A percentile compares a stretch with the other conserved stretches of the same genome.
phyloP scores from a whole-genome alignment of 2,329 filamentous ascomycete species.

The Rutstroemia sp. region DNA sequence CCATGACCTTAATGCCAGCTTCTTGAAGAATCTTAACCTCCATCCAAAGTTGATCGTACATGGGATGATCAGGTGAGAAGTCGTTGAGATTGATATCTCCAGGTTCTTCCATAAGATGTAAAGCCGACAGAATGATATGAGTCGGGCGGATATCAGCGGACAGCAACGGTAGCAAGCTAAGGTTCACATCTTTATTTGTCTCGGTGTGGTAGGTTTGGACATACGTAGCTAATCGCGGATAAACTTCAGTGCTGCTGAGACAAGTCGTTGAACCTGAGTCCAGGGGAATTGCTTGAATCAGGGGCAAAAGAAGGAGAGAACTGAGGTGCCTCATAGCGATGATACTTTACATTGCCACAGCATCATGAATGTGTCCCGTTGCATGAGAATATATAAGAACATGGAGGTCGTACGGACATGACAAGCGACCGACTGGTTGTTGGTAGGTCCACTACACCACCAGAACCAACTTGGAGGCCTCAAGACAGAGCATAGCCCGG shows the following conservation, averaged over 20 bases:
- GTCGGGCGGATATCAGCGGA: not conserved
- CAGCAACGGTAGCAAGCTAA: slow-evolving; percentile 9
- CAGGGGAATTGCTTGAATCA: slow-evolving; percentile 7
- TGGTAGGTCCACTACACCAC: too few species aligned
- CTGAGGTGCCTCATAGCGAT: slow-evolving; percentile 3
- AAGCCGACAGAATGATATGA: slow-evolving; percentile 7
- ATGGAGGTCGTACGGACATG: too few species aligned
- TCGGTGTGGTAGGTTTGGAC: slow-evolving; percentile 6
- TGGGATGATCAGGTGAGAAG: slow-evolving; percentile 3
- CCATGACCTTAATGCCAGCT: slow-evolving; percentile 12
- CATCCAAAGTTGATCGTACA: slow-evolving; percentile 12
- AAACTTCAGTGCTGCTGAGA: not conserved
- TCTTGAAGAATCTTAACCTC: slow-evolving; percentile 7
- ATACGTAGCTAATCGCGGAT: slow-evolving; percentile 7
- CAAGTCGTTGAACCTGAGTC: not conserved
- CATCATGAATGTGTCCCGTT: not conserved
- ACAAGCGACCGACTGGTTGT: not conserved
- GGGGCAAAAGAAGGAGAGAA: not conserved
- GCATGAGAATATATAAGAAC: too few species aligned
- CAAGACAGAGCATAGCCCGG: too few species aligned
- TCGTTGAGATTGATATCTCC: slow-evolving; percentile 12
- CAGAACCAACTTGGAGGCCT: too few species aligned
- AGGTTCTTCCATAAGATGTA: slow-evolving; percentile 3
- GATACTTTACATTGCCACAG: not conserved
- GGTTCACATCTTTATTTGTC: not conserved